phyloP scores from a whole-genome alignment of 768 basidiomycete species.

The Russula foetens region DNA sequence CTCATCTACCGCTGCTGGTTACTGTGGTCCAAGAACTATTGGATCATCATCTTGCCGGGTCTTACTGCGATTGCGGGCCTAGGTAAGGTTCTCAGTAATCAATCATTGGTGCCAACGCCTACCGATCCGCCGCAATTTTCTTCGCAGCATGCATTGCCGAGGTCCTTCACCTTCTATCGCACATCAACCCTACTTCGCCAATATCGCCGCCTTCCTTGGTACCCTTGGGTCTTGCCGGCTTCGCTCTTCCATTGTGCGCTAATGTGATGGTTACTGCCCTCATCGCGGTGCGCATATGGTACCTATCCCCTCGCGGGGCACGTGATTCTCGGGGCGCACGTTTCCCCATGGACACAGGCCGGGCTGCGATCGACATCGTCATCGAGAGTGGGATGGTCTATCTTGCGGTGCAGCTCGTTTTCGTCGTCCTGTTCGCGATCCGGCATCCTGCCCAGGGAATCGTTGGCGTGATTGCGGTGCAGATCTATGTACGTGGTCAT shows the following conservation, averaged over 20 bases:
- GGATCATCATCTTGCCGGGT: constrained; percentile 29
- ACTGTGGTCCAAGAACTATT: constrained; percentile 31
- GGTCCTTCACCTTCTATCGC: background rate
- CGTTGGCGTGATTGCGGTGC: constrained; percentile 31
- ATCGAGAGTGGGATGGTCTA: constrained; percentile 36
- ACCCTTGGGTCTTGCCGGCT: constrained; percentile 32
- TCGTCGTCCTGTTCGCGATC: constrained; percentile 33
- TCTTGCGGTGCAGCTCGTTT: constrained; percentile 32
- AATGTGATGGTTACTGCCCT: constrained; percentile 36
- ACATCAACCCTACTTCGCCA: background rate
- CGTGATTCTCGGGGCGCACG: background rate
- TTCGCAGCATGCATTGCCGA: background rate
- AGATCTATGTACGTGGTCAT: constrained; percentile 31
- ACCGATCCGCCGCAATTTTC: background rate
- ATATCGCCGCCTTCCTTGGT: background rate
- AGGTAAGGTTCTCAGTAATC: constrained; percentile 26
- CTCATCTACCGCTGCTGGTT: constrained; percentile 38
- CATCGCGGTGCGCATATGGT: constrained; percentile 36
- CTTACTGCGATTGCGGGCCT: constrained; percentile 29
- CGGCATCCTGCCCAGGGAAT: constrained; percentile 30
- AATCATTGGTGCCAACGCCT: background rate
- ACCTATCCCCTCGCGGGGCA: constrained; percentile 18
- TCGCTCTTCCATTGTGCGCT: constrained; percentile 33
- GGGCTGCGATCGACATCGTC: constrained; percentile 28
- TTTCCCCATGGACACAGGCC: background rate